A percentile compares a stretch with the other conserved stretches of the same genome.
These are phyloP conservation scores for Polyporus arcularius DNA, from an alignment of 768 basidiomycete species.

Conservation along the genomic window DNA sequence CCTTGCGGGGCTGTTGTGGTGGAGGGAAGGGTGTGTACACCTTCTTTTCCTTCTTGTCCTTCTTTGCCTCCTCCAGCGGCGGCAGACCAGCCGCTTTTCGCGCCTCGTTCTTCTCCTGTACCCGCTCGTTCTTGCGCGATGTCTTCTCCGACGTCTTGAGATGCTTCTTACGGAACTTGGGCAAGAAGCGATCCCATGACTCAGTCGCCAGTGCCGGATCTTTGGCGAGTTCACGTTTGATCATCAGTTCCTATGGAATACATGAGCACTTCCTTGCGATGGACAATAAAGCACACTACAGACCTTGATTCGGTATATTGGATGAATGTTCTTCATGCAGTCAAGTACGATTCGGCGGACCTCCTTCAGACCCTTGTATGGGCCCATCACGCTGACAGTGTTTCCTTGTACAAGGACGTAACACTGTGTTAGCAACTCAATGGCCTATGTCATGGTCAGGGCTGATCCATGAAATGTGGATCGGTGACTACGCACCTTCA, in stretches of 20 bases:
- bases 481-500: slow-evolving; percentile 63
- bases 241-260: slow-evolving; percentile 83
- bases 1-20: slow-evolving; percentile 87
- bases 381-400: slow-evolving; percentile 98
- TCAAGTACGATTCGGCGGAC: slow-evolving; percentile 95
- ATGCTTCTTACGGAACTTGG: slow-evolving; percentile 91
- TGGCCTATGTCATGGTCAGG: slow-evolving; percentile 59
- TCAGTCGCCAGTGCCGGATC: slow-evolving; percentile 94
- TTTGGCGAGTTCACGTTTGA: slow-evolving; percentile 95
- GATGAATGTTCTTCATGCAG: slow-evolving; percentile 99
- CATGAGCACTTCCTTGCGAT: background rate
- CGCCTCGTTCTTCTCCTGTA: slow-evolving; percentile 61
- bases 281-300: background rate
- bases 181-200: slow-evolving; percentile 96
- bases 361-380: slow-evolving; percentile 93
- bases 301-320: slow-evolving; percentile 98
- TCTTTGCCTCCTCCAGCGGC: slow-evolving; percentile 34
- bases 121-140: slow-evolving; percentile 78
- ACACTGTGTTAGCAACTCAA: slow-evolving; percentile 93
- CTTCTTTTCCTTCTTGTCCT: slow-evolving; percentile 74
- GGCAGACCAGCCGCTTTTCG: slow-evolving; percentile 67
- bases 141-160: slow-evolving; percentile 95
- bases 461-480: too few relatives aligned
- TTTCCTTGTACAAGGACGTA: slow-evolving; percentile 98
- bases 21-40: slow-evolving; percentile 99